Evolutionary conservation across 148 eudicot species (phyloP), one percentile per base, ranked within the genome.

Genomic region (Diospyros lotus): DNA sequence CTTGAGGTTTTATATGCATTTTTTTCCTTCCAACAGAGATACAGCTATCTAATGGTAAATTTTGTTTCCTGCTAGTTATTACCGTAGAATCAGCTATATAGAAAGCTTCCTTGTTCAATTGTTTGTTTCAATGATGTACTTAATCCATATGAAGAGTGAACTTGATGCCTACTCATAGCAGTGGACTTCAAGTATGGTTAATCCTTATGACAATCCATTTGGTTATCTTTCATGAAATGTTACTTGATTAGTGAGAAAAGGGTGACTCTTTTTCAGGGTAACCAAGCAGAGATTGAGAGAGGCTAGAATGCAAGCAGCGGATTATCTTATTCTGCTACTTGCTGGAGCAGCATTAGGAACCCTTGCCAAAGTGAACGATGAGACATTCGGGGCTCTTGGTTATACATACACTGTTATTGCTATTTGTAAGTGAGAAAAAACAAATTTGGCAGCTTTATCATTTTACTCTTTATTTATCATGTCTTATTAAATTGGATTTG

Each of bases 301-400:
- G 79, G 92, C 97, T 56, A 82, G 84, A 81, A 64, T 81, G 66
- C 98, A 89, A 76, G 93, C 98, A 17, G 98, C 91, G 61, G 99
- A 95, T 76, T 95, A 87, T 82, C 76, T 95, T 62, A 93, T 95
- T 67, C 86, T 95, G 59, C 83, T 95, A 75, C 89, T 95, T 73
- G 98, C 94, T 70, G 99, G 99, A 75, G 97, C 93, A 74, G 87
- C 90, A 78, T 81, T 95, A 80, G 99, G 99, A 77, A 90, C 87
- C 70, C 89, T 95, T 75, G 92, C 99, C 2, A 89, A 89, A 87
- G 85, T 81, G 66, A 85, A 73, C 28, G 98, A 92, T 62, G 98
- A 89, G 74, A 83, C 96, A 54, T 93, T 95, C 77, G 98, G 98
- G 9, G 81, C 90, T 68, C 81, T 84, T 58, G 99, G 94, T 71